Evolutionary conservation across 2,329 filamentous ascomycete genomes (phyloP), one percentile per base, ranked within the genome.

Genomic region (Apiospora arundinis): DNA sequence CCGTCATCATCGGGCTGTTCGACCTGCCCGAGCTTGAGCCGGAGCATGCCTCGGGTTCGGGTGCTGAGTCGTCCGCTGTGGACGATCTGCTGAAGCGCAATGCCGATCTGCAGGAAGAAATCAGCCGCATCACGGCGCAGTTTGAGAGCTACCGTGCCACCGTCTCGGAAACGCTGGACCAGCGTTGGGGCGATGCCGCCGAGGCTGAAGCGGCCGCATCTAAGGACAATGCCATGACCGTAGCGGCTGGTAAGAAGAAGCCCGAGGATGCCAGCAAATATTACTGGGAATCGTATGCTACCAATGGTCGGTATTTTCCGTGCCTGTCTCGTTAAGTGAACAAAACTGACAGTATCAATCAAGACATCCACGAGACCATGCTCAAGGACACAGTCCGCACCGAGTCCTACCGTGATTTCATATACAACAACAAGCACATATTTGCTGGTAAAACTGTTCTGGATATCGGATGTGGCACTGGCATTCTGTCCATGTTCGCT

Each of bases 331-430:
- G 48, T 25, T 21, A 12, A 32, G 44, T 32, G 16, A 46, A 32
- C 16, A 40, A 40, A 21, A 40, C 32, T 63, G 21, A 63, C 32
- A 40, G 28, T 2, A 11, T n/a, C 9, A 0, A n/a, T 23, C n/a
- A 79, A 93, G 93, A 94, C 71, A 98, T 98, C 70, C 95, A 98
- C 81, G 94, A 97, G 80, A 95, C 93, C 9, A 98, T 98, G 95
- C 88, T 98, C 73, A 97, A 97, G 81, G 95, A 98, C 78, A 87
- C 89, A 0, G 88, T 97, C 52, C 92, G 95, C 69, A 98, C 95
- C 14, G 93, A 97, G 77, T 92, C 94, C 3, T 98, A 98, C 83
- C 91, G 95, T 65, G 95, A 98, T 82, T 97, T 98, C 80, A 95
- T 98, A 78, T 97, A 98, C 83, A 90, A 91, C 75, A 94, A 98